Base-by-base conservation (phyloP, 495 filamentous ascomycete genomes). In the Penicillium diatomitis region DNA sequence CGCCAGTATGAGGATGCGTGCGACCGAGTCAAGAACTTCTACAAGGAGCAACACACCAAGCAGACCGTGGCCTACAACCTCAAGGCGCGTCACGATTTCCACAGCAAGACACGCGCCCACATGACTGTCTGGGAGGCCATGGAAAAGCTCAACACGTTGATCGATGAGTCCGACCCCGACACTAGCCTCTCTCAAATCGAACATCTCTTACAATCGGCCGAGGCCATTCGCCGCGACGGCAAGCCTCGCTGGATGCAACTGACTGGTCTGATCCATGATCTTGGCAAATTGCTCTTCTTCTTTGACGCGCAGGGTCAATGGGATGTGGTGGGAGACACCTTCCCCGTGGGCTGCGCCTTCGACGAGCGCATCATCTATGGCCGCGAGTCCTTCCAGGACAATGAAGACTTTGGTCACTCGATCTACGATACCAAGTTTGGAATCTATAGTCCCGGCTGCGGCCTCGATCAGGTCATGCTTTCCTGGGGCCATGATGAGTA, bases 401-500 rank as follows among this genome's bases (percentile, higher is more conserved):
- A 95, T 64, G 81, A 84, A 6, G 88, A 94, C 62, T 72, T 62
- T 47, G 55, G 58, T 0, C 72, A 94, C 62, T 57, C 68, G 0
- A 74, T 90, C 43, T 94, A 88, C 63, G 72, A 79, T 54, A 83
- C 82, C 28, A 71, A 82, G 61, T 70, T 82, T 54, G 89, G 89
- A 20, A 90, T 95, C 51, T 95, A 95, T 64, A 69, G 68, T 2
- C 76, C 80, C 5, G 80, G 82, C 3, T 90, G 86, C 52, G 89
- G 89, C 2, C 66, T 94, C 8, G 85, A 89, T 53, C 87, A 87
- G 52, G 70, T 95, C 42, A 88, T 95, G 81, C 76, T 95, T 48
- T 87, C 83, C 46, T 94, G 88, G 88, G 88, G 89, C 29, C 89
- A 95, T 55, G 88, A 95, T 54, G 89, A 95, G 68, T 95, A 90